A percentile compares a stretch with the other conserved stretches of the same genome.
Evolutionary conservation across 129 eudicot genomes (phyloP).

Genomic region (Escallonia rubra): DNA sequence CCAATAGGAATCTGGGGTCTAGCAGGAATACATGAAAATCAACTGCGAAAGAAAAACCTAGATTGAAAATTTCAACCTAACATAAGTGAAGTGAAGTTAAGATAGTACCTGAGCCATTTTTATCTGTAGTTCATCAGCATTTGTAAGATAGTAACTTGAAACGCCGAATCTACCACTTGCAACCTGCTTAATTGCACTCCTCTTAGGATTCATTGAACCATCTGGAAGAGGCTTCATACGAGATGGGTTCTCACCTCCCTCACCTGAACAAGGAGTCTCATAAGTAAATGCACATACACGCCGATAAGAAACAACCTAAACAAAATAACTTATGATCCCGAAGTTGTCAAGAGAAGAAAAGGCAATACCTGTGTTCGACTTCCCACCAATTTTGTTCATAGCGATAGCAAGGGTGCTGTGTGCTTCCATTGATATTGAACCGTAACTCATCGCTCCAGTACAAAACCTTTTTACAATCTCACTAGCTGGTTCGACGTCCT

Average conservation of each 20-base stretch:
- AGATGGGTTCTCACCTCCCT: constrained; percentile 99
- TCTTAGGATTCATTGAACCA: constrained; percentile 83
- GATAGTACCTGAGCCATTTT: constrained; percentile 95
- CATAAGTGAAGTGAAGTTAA: not conserved
- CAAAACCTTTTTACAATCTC: constrained; percentile 94
- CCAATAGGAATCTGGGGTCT: constrained; percentile 30
- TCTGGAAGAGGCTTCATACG: constrained; percentile 94
- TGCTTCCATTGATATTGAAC: constrained; percentile 94
- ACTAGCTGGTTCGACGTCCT: constrained; percentile 96
- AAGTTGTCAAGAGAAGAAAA: not conserved
- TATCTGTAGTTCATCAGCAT: constrained; percentile 95
- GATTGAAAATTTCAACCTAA: not conserved
- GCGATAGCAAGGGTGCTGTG: constrained; percentile 93
- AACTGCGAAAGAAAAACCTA: not conserved
- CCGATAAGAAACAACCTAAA: not conserved
- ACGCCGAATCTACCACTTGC: constrained; percentile 99
- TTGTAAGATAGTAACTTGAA: constrained; percentile 88
- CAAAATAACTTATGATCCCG: not conserved
- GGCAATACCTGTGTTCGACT: constrained; percentile 89
- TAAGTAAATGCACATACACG: not conserved
- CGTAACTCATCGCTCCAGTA: constrained; percentile 99
- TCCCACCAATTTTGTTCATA: constrained; percentile 95
- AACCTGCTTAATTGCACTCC: constrained; percentile 98
- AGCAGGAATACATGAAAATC: constrained; percentile 9
- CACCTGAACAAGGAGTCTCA: constrained; percentile 40